Conservation (phyloP, 345 rosid genomes). For the Camelina hispida region DNA sequence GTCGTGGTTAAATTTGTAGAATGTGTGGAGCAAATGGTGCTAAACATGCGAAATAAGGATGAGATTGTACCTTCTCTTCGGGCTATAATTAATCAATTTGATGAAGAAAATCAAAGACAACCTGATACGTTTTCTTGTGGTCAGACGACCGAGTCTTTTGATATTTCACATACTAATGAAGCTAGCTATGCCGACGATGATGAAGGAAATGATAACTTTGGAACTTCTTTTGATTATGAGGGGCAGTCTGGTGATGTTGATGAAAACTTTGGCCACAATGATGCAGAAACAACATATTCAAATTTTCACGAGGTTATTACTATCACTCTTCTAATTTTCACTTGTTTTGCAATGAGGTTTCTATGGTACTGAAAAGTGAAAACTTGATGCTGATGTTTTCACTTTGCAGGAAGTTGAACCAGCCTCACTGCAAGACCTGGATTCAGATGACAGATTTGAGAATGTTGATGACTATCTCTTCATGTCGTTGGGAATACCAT, state of each 20-base stretch:
- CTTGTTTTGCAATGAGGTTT: constrained; percentile 6
- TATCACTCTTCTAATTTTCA: constrained; percentile 9
- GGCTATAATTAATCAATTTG: constrained; percentile 65
- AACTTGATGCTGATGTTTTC: constrained; percentile 16
- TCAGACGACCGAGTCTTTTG: constrained; percentile 51
- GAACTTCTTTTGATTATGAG: constrained; percentile 56
- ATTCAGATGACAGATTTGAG: constrained; percentile 60
- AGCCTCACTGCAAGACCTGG: constrained; percentile 50
- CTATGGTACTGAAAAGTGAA: constrained; percentile 11
- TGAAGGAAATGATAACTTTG: constrained; percentile 60
- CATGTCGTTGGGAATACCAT: constrained; percentile 66
- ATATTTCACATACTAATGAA: constrained; percentile 46
- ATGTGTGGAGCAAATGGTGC: constrained; percentile 68
- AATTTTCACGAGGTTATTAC: constrained; percentile 64
- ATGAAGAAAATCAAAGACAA: constrained; percentile 73
- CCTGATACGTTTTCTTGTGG: constrained; percentile 54
- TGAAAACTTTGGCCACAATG: constrained; percentile 50
- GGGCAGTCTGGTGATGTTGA: constrained; percentile 54
- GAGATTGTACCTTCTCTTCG: constrained; percentile 84
- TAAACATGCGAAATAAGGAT: constrained; percentile 60
- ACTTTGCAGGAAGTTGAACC: constrained; percentile 61
- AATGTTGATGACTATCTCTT: constrained; percentile 70
- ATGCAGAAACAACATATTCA: constrained; percentile 55
- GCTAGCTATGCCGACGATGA: constrained; percentile 54
- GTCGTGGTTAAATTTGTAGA: constrained; percentile 53